Evolutionary conservation across 768 basidiomycete species (phyloP), one percentile per base, ranked within the genome.

Genomic region (Lentinula sp.): DNA sequence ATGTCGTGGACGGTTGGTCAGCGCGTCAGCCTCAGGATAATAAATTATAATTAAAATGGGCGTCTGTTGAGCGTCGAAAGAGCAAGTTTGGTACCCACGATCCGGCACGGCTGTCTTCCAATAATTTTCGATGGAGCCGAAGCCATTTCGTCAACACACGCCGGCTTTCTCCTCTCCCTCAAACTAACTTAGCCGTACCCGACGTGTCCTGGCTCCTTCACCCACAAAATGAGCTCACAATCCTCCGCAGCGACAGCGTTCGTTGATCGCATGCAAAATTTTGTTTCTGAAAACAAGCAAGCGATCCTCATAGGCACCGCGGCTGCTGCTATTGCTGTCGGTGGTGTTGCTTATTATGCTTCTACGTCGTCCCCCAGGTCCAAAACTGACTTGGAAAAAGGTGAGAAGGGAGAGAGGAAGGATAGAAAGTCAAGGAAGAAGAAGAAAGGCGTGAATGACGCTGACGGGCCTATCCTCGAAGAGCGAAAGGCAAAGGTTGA

Each of bases 401-500:
- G 69, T 35, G 72, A 68, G 53, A 84, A 82, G 68, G 76, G 76
- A 68, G 74, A 75, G 63, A 71, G 72, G 70, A 85, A 79, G 65
- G 77, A 73, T 66, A 75, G 69, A 69, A 85, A 81, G 67, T 66
- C 71, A 50, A 77, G 77, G 71, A 85, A 85, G 75, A 88, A 87
- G 76, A 84, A 79, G 73, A 84, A 82, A 74, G 65, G 79, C 0
- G 74, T 69, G 12, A 86, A 83, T 68, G 84, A 84, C 63, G 63
- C 72, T 6, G 85, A 91, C 62, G 87, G 88, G 0, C 93, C 93
- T 42, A 77, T 96, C 45, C 73, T 96, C 52, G 92, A 95, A 78
- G 92, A 95, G 72, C 70, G 81, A 57, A 80, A 78, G 64, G 72
- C 70, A 45, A 72, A 74, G 52, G 72, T 68, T 45, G 73, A 72